A percentile compares a stretch with the other conserved stretches of the same genome.
Conservation (phyloP, 768 basidiomycete genomes). For the Tremella yokohamensis region DNA sequence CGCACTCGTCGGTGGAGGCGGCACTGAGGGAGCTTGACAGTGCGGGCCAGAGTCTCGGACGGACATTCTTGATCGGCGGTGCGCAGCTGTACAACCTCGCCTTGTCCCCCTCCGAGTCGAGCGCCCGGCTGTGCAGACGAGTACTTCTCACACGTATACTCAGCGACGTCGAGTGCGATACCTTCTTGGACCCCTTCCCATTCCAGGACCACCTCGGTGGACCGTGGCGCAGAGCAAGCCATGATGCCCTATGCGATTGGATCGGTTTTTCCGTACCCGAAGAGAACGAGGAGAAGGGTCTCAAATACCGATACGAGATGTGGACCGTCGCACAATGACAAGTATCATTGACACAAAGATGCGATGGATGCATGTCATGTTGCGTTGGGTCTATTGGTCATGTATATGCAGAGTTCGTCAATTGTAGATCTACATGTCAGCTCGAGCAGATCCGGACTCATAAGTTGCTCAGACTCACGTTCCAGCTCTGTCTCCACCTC, state of each 20-base stretch:
- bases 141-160: conserved; percentile 81
- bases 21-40: not conserved
- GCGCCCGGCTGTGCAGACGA: conserved; percentile 61
- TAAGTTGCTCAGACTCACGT: conserved; percentile 35
- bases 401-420: not conserved
- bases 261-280: conserved; percentile 71
- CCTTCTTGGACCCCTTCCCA: conserved; percentile 73
- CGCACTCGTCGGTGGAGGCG: not conserved
- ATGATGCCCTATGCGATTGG: conserved; percentile 70
- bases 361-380: conserved; percentile 1
- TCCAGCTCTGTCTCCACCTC: conserved; percentile 65
- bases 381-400: not conserved
- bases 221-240: conserved; percentile 61
- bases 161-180: conserved; percentile 76
- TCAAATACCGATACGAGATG: conserved; percentile 92
- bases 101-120: conserved; percentile 52
- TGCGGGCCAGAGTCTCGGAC: not conserved
- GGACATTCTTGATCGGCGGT: conserved; percentile 85
- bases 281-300: conserved; percentile 73
- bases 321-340: conserved; percentile 58
- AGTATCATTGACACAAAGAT: not conserved
- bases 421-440: conserved; percentile 15
- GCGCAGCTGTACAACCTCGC: conserved; percentile 73
- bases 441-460: not conserved
- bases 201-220: conserved; percentile 24